phyloP scores from a whole-genome alignment of 495 filamentous ascomycete genomes.

The Symbiotaphrina buchneri region DNA sequence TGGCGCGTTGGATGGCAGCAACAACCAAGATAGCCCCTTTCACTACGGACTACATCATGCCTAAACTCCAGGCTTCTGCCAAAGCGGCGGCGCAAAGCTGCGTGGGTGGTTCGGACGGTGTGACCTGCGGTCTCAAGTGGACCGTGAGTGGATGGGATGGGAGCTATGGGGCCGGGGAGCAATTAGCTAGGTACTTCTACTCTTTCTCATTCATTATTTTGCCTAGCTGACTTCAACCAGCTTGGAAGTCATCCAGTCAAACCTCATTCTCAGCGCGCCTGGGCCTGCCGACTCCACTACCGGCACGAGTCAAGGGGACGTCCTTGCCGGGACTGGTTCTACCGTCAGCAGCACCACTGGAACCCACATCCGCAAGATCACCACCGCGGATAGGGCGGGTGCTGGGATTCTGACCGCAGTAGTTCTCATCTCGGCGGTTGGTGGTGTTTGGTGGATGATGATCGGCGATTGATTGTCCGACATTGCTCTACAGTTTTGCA shows the following conservation, averaged over 20 bases:
- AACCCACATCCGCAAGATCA: conserved; percentile 13
- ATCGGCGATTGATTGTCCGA: no score
- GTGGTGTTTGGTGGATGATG: conserved; percentile 23
- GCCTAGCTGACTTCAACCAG: no score
- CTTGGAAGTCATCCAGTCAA: conserved; percentile 40
- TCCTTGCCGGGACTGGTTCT: conserved; percentile 30
- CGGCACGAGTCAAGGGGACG: conserved; percentile 54
- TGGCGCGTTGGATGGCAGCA: conserved; percentile 53
- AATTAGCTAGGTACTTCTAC: no score
- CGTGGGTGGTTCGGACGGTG: conserved; percentile 27
- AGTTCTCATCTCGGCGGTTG: conserved; percentile 15
- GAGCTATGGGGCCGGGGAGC: conserved; percentile 36
- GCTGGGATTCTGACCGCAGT: conserved; percentile 34
- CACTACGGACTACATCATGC: conserved; percentile 33
- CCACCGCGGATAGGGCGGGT: conserved; percentile 29
- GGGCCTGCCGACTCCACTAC: conserved; percentile 37
- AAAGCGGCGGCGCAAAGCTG: conserved; percentile 43
- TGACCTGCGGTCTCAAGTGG: conserved; percentile 58
- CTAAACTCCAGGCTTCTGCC: conserved; percentile 37
- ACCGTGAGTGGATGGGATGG: conserved; percentile 35
- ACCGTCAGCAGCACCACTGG: conserved; percentile 6
- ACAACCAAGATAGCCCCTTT: conserved; percentile 52
- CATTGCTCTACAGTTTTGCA: no score
- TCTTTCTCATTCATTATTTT: no score
- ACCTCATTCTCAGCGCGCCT: conserved; percentile 22